A percentile compares a stretch with the other conserved stretches of the same genome.
Conservation (phyloP, 495 filamentous ascomycete genomes). For the Xylaria nigripes region DNA sequence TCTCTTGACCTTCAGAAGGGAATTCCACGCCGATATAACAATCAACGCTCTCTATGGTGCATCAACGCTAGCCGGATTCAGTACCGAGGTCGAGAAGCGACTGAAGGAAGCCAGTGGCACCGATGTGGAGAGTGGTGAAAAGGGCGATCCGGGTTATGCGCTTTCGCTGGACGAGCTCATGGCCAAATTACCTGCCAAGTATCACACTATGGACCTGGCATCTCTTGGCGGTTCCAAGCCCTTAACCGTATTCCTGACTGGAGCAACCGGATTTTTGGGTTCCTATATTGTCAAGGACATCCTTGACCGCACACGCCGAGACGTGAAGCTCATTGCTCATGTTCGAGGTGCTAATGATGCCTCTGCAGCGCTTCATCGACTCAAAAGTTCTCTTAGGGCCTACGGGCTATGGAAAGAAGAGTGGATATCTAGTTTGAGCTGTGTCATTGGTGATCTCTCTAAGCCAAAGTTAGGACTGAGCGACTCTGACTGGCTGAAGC, state of each 20-base stretch:
- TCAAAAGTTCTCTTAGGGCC: slow-evolving; percentile 48
- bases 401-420: slow-evolving; percentile 78
- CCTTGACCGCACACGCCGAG: slow-evolving; percentile 26
- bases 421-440: slow-evolving; percentile 42
- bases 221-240: slow-evolving; percentile 12
- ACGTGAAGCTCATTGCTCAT: slow-evolving; percentile 54
- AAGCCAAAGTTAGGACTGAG: slow-evolving; percentile 64
- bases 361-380: slow-evolving; percentile 40
- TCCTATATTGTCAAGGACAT: slow-evolving; percentile 72
- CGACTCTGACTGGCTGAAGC: slow-evolving; percentile 50
- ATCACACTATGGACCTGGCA: slow-evolving; percentile 29
- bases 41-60: slow-evolving; percentile 71
- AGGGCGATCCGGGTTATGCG: slow-evolving; percentile 62
- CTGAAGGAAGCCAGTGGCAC: slow-evolving; percentile 15
- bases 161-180: slow-evolving; percentile 44
- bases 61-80: slow-evolving; percentile 65
- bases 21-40: slow-evolving; percentile 55
- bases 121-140: slow-evolving; percentile 31
- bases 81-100: slow-evolving; percentile 60
- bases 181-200: slow-evolving; percentile 28
- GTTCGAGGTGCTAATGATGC: slow-evolving; percentile 56
- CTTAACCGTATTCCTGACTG: slow-evolving; percentile 73
- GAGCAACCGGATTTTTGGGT: slow-evolving; percentile 87
- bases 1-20: slow-evolving; percentile 57
- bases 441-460: slow-evolving; percentile 64